Evolutionary conservation across 306 rosid genomes (phyloP), one percentile per base, ranked within the genome.

Genomic region (Inga laurina): DNA sequence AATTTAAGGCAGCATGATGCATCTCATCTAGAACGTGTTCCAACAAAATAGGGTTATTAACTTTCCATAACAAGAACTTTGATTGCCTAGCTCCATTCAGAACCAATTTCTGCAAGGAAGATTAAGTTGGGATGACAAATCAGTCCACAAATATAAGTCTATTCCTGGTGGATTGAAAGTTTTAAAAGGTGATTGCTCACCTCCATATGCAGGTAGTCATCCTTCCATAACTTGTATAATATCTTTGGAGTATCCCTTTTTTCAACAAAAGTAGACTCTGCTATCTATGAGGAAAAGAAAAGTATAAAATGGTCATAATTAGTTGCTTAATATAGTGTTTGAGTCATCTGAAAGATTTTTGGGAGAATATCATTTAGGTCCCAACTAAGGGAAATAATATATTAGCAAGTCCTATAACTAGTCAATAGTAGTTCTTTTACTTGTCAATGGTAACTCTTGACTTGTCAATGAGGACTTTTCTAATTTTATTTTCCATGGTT

Each of bases 1-100:
- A 87, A 88, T 96, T 96, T 86, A 90, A 87, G 73, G 98, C 97
- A n/a, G 97, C 94, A 44, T 93, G 97, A 84, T 88, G 87, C 97
- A 96, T 90, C 92, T 96, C 98, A 78, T 92, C 98, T 48, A 93
- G 87, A 61, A 90, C 96, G 83, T 86, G 85, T 77, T 90, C 87
- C 93, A 92, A 88, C 52, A 93, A 87, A 70, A 68, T 54, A 76
- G 88, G 85, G 81, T 89, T 90, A 48, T 91, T 85, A 74, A 93
- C 93, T 89, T 89, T 92, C 99, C 99, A 96, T 89, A 96, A 72
- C 82, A 85, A 70, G 34, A 72, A 45, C 21, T 72, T 44, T 22
- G 76, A 34, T 61, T 83, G 83, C 85, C 80, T 90, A 49, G 83
- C 7, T 24, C 22, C 76, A 10, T 83, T 32, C 13, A 88, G 66